Conservation (phyloP, 1,284 basidiomycete species). For the Bjerkandera adusta region DNA sequence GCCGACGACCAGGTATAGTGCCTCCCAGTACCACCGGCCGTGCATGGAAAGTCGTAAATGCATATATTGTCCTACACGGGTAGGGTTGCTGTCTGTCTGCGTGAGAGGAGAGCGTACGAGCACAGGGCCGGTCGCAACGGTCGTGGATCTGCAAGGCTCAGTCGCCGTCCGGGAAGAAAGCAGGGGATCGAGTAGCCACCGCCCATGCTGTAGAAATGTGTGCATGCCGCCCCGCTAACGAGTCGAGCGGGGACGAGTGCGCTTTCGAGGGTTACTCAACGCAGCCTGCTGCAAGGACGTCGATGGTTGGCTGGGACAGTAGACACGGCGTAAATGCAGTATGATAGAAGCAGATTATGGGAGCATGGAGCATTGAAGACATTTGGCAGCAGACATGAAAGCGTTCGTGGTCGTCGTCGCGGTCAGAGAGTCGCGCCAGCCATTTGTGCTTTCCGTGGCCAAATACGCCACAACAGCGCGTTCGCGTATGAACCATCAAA, state of each 20-base stretch:
- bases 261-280: constrained; percentile 38
- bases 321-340: constrained; percentile 18
- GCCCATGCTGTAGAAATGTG: constrained; percentile 27
- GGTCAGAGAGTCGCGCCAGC: not conserved
- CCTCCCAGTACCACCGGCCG: constrained; percentile 47
- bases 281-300: constrained; percentile 37
- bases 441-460: too few relatives aligned
- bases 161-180: too few relatives aligned
- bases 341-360: constrained; percentile 16
- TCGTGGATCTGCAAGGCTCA: constrained; percentile 19
- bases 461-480: too few relatives aligned
- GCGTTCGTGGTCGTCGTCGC: not conserved
- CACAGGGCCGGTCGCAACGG: constrained; percentile 11
- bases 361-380: constrained; percentile 29
- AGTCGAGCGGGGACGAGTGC: constrained; percentile 31
- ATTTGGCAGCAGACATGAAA: constrained; percentile 7
- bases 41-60: constrained; percentile 33
- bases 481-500: too few relatives aligned
- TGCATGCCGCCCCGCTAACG: constrained; percentile 23
- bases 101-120: constrained; percentile 22
- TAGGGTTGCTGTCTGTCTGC: constrained; percentile 32
- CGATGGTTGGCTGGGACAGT: constrained; percentile 30
- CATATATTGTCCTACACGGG: constrained; percentile 44
- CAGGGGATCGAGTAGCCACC: too few relatives aligned
- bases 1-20: constrained; percentile 30